A percentile compares a stretch with the other conserved stretches of the same genome.
These are phyloP conservation scores for Microdochium nivale DNA, from an alignment of 2,329 filamentous ascomycete species.

Conservation along the genomic window DNA sequence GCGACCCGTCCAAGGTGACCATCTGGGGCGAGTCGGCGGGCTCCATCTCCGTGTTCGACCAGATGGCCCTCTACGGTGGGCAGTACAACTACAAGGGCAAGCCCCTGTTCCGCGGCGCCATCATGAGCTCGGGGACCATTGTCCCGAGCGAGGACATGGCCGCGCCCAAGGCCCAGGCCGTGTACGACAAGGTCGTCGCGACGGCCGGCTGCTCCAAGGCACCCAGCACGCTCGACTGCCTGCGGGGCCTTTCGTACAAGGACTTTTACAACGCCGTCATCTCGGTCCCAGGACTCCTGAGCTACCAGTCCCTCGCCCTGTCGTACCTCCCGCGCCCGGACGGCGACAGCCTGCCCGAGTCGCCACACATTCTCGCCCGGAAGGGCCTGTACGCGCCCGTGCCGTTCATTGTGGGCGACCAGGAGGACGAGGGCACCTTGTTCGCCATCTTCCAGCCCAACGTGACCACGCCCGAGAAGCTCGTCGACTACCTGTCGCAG, in stretches of 20 bases:
- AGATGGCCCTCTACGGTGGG: conserved; percentile 67
- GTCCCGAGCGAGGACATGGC: conserved; percentile 57
- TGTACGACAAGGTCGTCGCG: conserved; percentile 54
- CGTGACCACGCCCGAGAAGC: conserved; percentile 48
- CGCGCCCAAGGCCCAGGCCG: conserved; percentile 52
- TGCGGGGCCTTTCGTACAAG: conserved; percentile 52
- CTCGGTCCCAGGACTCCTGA: conserved; percentile 59
- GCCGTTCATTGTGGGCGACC: conserved; percentile 61
- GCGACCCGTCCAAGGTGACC: conserved; percentile 69
- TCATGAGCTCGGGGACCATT: conserved; percentile 67
- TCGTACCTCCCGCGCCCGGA: conserved; percentile 71
- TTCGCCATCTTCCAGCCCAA: conserved; percentile 64
- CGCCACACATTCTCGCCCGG: conserved; percentile 48
- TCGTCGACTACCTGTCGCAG: conserved; percentile 52
- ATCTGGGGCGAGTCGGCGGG: conserved; percentile 71
- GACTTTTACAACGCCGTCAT: conserved; percentile 58
- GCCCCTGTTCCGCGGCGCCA: conserved; percentile 64
- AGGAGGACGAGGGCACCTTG: conserved; percentile 73
- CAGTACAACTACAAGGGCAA: conserved; percentile 67
- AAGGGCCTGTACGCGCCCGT: conserved; percentile 48
- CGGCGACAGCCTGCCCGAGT: conserved; percentile 50
- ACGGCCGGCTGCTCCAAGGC: conserved; percentile 52
- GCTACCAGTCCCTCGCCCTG: conserved; percentile 60
- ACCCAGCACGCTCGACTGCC: conserved; percentile 53
- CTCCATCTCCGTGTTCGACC: conserved; percentile 65